Evolutionary conservation across 1,139 yeast species (phyloP).

Genomic region (Geotrichum europaeum): DNA sequence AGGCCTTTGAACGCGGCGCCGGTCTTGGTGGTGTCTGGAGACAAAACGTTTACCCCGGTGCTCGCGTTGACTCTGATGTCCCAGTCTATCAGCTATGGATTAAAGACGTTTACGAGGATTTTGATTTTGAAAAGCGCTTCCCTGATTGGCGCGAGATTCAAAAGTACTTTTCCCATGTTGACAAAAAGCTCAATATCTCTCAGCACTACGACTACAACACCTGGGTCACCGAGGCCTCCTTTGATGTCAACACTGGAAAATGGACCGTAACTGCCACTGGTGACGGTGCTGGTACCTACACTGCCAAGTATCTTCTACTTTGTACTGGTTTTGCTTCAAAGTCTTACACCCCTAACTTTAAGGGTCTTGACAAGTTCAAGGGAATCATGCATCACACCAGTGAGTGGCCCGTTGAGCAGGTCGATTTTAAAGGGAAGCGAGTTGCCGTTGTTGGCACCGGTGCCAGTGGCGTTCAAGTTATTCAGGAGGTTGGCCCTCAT

Average conservation of each 20-base stretch:
- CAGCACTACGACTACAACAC: constrained; percentile 35
- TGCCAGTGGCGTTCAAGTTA: constrained; percentile 43
- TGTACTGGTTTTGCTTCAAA: constrained; percentile 32
- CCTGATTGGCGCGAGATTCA: constrained; percentile 49
- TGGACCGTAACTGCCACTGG: constrained; percentile 41
- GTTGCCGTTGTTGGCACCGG: constrained; percentile 46
- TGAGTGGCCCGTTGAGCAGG: constrained; percentile 39
- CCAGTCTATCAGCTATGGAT: constrained; percentile 48
- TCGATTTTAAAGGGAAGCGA: constrained; percentile 35
- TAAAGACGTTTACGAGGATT: constrained; percentile 40
- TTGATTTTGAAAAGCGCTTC: constrained; percentile 39
- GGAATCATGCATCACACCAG: constrained; percentile 48
- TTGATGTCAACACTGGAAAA: constrained; percentile 34
- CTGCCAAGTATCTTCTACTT: constrained; percentile 34
- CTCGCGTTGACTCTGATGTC: constrained; percentile 46
- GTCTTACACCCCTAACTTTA: constrained; percentile 14
- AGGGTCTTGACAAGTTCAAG: constrained; percentile 40
- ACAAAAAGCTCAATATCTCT: constrained; percentile 35
- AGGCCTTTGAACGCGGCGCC: constrained; percentile 41
- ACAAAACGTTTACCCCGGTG: constrained; percentile 47
- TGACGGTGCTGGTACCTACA: constrained; percentile 35
- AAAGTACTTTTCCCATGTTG: constrained; percentile 42
- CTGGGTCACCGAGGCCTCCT: constrained; percentile 33
- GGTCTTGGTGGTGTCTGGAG: constrained; percentile 51
- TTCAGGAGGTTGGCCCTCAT: constrained; percentile 17